Base-by-base conservation (phyloP, 768 basidiomycete species). In the Mycena vulgaris region DNA sequence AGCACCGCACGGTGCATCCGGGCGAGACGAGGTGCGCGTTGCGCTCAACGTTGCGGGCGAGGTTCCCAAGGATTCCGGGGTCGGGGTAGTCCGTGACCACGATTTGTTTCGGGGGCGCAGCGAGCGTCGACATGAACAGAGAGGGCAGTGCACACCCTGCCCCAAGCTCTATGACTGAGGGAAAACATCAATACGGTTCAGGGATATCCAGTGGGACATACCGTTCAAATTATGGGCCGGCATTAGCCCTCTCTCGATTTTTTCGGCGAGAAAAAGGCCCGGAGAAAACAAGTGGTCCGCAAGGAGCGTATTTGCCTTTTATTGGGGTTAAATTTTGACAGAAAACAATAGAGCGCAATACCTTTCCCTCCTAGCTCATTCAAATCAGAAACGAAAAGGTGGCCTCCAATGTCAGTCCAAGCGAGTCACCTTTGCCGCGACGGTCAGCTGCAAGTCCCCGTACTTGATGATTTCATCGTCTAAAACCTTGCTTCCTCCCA, bases 281-380 rank as follows among this genome's bases (percentile, higher is more conserved):
- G 91, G 92, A 42, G 90, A 93, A 77, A 93, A 93, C 4, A 93
- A 82, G 70, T 92, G 90, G 78, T 93, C 92, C 56, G 92, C 92
- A 25, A 93, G 82, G 13, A 93, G 83, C 17, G 90, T 92, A 69
- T 89, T 92, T 31, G 92, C 90, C 91, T 56, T 35, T 56, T 77
- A 25, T 16, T 5, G 1, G 23, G 11, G 17, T 33, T 19, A 47
- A 30, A 69, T 39, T 21, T 5, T 4, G 8, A 23, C 5, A n/a
- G n/a, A 23, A 5, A 33, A 27, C 1, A 19, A 7, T 19, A 23
- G 35, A 14, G 23, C 4, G 8, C 28, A 31, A 74, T 48, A 90
- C 89, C 84, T 90, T 90, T 72, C 89, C 89, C 82, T 89, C 88
- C 90, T 91, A 58, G 58, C 57, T 39, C 25, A 48, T 11, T 61